Percentiles rank a stretch among this genome's conserved stretches.
phyloP scores from a whole-genome alignment of 306 rosid species.

The Coriaria nepalensis region DNA sequence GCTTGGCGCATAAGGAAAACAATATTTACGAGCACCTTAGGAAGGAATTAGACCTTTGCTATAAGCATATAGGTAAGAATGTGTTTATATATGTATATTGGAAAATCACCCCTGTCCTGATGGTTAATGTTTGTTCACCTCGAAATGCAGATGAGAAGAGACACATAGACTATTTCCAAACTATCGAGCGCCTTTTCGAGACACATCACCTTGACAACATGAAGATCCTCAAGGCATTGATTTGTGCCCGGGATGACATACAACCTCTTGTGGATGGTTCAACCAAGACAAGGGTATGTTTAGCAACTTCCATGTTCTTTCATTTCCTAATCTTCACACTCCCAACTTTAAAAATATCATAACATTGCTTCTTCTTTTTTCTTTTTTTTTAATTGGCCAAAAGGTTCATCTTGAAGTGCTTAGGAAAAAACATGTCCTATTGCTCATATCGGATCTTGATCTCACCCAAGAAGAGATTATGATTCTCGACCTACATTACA shows the following conservation, averaged over 20 bases:
- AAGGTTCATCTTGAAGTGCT: constrained; percentile 51
- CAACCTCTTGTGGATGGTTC: constrained; percentile 38
- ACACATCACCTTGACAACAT: constrained; percentile 53
- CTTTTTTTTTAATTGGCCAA: constrained; percentile 11
- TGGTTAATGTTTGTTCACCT: constrained; percentile 7
- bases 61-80: constrained; percentile 41
- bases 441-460: constrained; percentile 66
- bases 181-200: constrained; percentile 36
- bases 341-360: too few species aligned
- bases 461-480: constrained; percentile 49
- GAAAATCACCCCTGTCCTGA: not conserved
- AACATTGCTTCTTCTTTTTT: too few species aligned
- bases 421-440: constrained; percentile 66
- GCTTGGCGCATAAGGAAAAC: constrained; percentile 60
- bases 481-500: constrained; percentile 35
- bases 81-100: not conserved
- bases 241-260: constrained; percentile 40
- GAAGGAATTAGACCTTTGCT: constrained; percentile 39
- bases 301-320: constrained; percentile 1
- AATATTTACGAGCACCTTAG: constrained; percentile 51
- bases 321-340: not conserved
- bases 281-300: constrained; percentile 28
- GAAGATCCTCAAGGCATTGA: constrained; percentile 45
- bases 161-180: constrained; percentile 41
- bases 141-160: constrained; percentile 43